These are phyloP conservation scores for Beta macrorhiza DNA, from an alignment of 179 eudicot species.

Conservation along the genomic window DNA sequence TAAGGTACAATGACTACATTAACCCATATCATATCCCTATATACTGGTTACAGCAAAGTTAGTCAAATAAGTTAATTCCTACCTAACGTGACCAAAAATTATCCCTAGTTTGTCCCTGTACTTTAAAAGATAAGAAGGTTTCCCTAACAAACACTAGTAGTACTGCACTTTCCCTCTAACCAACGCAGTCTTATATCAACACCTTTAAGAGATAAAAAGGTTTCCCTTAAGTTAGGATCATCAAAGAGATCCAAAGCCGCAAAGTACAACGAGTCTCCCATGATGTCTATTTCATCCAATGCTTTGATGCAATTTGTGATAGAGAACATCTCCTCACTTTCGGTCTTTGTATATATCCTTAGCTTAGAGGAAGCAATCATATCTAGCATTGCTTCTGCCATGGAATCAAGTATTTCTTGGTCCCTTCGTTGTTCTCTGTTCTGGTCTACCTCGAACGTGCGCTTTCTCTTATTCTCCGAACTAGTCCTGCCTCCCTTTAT, in stretches of 20 bases:
- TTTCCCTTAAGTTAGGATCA: slow-evolving; percentile 49
- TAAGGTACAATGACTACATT: too few relatives aligned
- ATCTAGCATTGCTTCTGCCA: slow-evolving; percentile 60
- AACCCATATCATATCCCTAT: too few relatives aligned
- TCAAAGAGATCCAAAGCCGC: slow-evolving; percentile 73
- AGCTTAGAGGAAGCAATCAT: slow-evolving; percentile 62
- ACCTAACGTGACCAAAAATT: neutral
- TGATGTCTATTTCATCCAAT: slow-evolving; percentile 59
- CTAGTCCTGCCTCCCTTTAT: slow-evolving; percentile 32
- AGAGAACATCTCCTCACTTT: slow-evolving; percentile 37
- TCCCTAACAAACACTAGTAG: slow-evolving; percentile 5
- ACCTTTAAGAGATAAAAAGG: slow-evolving; percentile 53
- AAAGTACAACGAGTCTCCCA: slow-evolving; percentile 43
- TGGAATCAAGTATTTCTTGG: slow-evolving; percentile 40
- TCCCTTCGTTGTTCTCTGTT: slow-evolving; percentile 32
- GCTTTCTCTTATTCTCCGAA: slow-evolving; percentile 56
- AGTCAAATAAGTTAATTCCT: neutral
- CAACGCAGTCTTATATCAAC: slow-evolving; percentile 45
- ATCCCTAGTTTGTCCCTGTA: neutral
- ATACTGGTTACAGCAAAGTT: neutral
- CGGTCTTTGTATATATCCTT: slow-evolving; percentile 23
- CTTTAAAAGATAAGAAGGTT: neutral
- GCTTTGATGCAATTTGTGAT: slow-evolving; percentile 57
- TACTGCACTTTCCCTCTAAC: slow-evolving; percentile 57
- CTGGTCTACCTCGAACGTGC: slow-evolving; percentile 36